phyloP scores from a whole-genome alignment of 768 basidiomycete genomes.

The Leucosporidium creatinivorum region DNA sequence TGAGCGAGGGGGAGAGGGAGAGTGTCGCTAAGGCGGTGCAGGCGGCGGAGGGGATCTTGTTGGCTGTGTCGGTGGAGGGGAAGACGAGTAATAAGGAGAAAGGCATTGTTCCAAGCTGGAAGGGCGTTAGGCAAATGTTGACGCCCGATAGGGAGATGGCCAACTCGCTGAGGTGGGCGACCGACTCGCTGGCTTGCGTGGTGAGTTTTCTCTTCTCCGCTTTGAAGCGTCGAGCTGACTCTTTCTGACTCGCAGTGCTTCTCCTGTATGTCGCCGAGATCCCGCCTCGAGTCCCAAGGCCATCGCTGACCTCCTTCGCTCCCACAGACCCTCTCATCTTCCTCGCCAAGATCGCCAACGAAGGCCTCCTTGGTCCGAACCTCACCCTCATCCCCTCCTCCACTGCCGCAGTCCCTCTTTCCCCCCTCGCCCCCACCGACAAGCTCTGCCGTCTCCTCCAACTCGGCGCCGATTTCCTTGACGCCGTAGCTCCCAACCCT shows the following conservation, averaged over 20 bases:
- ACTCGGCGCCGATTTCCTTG: constrained; percentile 30
- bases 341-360: constrained; percentile 30
- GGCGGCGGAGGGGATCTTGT: constrained; percentile 21
- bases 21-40: constrained; percentile 10
- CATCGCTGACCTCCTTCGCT: background rate
- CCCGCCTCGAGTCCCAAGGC: background rate
- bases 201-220: constrained; percentile 7
- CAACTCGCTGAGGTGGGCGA: constrained; percentile 19
- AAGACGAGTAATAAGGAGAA: background rate
- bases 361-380: constrained; percentile 27
- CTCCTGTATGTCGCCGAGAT: background rate
- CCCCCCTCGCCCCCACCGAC: constrained; percentile 19
- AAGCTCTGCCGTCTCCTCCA: constrained; percentile 30
- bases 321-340: constrained; percentile 20
- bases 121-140: background rate
- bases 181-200: constrained; percentile 28
- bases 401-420: background rate
- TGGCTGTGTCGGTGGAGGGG: constrained; percentile 14
- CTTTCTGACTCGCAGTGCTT: background rate
- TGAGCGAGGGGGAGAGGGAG: constrained; percentile 12
- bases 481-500: constrained; percentile 26
- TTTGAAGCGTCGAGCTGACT: background rate
- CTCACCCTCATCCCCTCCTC: constrained; percentile 18
- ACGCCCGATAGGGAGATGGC: constrained; percentile 16
- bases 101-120: background rate